Evolutionary conservation across 257 asterid species (phyloP), one percentile per base, ranked within the genome.

Genomic region (Nicotiana tabacum): DNA sequence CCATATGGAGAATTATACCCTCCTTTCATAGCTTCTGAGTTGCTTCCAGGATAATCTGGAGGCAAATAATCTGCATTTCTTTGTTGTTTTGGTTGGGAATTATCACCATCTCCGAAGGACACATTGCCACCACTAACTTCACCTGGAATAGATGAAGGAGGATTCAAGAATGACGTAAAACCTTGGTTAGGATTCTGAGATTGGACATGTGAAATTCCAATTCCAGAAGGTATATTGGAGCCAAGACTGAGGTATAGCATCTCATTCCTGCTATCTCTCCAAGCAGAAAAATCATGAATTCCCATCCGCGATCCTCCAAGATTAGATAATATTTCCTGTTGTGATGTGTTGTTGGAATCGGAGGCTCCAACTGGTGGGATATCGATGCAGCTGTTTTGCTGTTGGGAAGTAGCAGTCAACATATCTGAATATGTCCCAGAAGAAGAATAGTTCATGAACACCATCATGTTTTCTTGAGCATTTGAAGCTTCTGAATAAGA

Each of bases 161-260:
- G 77, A 55, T 86, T 87, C 86, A 89, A 64, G 55, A 89, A 78
- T 0, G 94, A 87, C 7, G 90, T 82, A 87, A 87, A 86, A 85
- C 86, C 89, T 1, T 82, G 82, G 77, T 82, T 77, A 51, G 89
- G 83, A 60, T 86, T 87, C 84, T 81, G 90, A 85, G 84, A 92
- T 1, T 86, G 92, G 57, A 88, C 81, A 18, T 89, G 77, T 17
- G 91, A 57, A 66, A 88, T 82, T 55, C 89, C 90, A 88, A 92
- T 58, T 29, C 83, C 89, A 2, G 95, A 84, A 4, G 95, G 88
- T 5, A 83, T 88, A 8, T 90, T 86, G 18, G 98, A 84, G 66
- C 95, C 86, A 61, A 95, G 97, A 82, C 93, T 93, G 64, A 95
- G 97, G 29, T 98, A 81, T 16, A 88, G 77, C 90, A 87, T 87